Percentiles rank a stretch among this genome's conserved stretches.
phyloP scores from a whole-genome alignment of 441 rosid species.

The Isatis lusitanica region DNA sequence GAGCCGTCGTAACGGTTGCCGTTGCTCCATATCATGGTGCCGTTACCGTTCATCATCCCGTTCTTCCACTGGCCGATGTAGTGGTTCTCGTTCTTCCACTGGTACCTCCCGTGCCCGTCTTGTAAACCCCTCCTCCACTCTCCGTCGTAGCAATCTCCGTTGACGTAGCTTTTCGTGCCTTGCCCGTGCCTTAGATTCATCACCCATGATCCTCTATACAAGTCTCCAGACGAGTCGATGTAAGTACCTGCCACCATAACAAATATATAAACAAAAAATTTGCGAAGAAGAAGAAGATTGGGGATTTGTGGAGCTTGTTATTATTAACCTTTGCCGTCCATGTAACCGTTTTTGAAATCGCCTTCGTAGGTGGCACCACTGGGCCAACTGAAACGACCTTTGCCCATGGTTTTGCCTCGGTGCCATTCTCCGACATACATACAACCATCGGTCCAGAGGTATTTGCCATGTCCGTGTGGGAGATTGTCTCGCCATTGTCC shows the following conservation, averaged over 20 bases:
- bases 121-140: conserved; percentile 85
- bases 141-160: conserved; percentile 83
- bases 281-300: not conserved
- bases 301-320: not conserved
- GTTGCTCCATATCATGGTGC: conserved; percentile 76
- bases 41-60: conserved; percentile 76
- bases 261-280: too few relatives aligned
- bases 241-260: conserved; percentile 44
- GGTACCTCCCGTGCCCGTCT: conserved; percentile 91
- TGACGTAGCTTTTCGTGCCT: conserved; percentile 62
- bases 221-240: conserved; percentile 62
- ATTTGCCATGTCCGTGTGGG: conserved; percentile 88
- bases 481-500: conserved; percentile 63
- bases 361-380: conserved; percentile 95
- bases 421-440: conserved; percentile 93
- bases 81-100: conserved; percentile 77
- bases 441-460: conserved; percentile 91
- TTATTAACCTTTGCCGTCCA: conserved; percentile 78
- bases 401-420: conserved; percentile 76
- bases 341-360: conserved; percentile 79
- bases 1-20: conserved; percentile 89
- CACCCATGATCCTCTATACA: conserved; percentile 79
- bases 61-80: conserved; percentile 85
- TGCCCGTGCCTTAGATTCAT: conserved; percentile 88
- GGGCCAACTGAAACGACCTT: conserved; percentile 93